Percentiles rank a stretch among this genome's conserved stretches.
phyloP scores from a whole-genome alignment of 371 early-diverging fungal species.

The Circinella minor region DNA sequence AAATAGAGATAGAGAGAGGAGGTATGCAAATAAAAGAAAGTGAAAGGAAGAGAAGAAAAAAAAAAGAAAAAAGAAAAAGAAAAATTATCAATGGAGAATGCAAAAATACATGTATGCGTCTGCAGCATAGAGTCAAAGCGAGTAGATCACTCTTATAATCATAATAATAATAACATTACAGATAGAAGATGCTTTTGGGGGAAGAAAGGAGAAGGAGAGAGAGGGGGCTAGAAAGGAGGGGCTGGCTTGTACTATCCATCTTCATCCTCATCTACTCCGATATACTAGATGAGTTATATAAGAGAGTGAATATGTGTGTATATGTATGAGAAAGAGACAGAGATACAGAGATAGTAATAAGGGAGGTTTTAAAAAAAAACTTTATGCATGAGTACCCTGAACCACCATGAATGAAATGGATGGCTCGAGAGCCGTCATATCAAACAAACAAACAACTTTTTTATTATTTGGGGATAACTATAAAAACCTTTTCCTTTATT shows the following conservation, averaged over 20 bases:
- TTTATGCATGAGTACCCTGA: background rate
- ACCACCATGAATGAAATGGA: background rate
- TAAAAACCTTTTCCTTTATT: no score
- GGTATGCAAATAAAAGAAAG: background rate
- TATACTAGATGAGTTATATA: no score
- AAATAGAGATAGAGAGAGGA: no score
- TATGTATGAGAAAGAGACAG: no score
- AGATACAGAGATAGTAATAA: background rate
- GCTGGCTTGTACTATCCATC: no score
- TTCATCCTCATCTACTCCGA: no score
- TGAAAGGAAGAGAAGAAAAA: background rate
- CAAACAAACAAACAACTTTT: background rate
- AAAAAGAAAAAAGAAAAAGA: background rate
- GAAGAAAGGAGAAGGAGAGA: no score
- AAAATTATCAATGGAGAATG: background rate
- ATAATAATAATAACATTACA: no score
- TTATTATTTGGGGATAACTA: no score
- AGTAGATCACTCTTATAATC: background rate
- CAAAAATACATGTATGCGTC: background rate
- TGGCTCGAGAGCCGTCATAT: constrained; percentile 3
- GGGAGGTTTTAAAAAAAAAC: background rate
- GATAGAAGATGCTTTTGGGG: no score
- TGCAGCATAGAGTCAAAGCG: constrained; percentile 9
- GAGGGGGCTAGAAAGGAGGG: no score
- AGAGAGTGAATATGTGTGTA: no score